Percentiles rank a stretch among this genome's conserved stretches.
phyloP scores from a whole-genome alignment of 306 rosid genomes.

The Vachellia collinsii region DNA sequence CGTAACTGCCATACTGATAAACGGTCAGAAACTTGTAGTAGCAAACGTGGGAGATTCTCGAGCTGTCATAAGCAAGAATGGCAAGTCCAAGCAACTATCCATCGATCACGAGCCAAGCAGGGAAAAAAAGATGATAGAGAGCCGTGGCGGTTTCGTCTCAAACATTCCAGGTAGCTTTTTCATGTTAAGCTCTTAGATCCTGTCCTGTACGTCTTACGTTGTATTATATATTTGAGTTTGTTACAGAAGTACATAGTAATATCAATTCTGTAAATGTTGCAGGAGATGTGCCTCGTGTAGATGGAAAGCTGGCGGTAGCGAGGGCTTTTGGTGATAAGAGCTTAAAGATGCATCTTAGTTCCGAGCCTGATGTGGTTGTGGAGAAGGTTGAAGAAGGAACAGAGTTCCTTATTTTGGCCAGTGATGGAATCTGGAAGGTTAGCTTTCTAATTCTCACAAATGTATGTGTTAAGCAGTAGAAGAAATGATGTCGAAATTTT shows the following conservation, averaged over 20 bases:
- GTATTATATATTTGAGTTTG: no score
- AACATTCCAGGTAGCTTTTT: constrained; percentile 66
- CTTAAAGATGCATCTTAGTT: constrained; percentile 67
- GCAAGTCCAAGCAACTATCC: constrained; percentile 59
- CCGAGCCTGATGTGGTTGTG: constrained; percentile 56
- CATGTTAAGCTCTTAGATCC: neutral
- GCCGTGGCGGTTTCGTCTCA: constrained; percentile 74
- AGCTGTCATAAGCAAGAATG: constrained; percentile 63
- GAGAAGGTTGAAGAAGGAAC: constrained; percentile 40
- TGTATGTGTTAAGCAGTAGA: no score
- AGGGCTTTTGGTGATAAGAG: constrained; percentile 73
- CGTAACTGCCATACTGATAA: constrained; percentile 66
- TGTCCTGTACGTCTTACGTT: no score
- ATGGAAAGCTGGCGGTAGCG: constrained; percentile 72
- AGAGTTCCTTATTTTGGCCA: constrained; percentile 62
- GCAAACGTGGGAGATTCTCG: constrained; percentile 79
- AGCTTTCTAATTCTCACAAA: neutral
- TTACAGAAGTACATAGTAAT: no score
- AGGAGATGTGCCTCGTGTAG: constrained; percentile 77
- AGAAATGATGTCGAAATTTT: no score
- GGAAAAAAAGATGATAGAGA: constrained; percentile 59
- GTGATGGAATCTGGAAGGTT: constrained; percentile 79
- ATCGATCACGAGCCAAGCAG: constrained; percentile 74
- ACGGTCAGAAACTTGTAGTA: constrained; percentile 64
- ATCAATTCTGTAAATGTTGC: neutral